phyloP scores from a whole-genome alignment of 2,329 filamentous ascomycete species.

The Penicillium sp. region DNA sequence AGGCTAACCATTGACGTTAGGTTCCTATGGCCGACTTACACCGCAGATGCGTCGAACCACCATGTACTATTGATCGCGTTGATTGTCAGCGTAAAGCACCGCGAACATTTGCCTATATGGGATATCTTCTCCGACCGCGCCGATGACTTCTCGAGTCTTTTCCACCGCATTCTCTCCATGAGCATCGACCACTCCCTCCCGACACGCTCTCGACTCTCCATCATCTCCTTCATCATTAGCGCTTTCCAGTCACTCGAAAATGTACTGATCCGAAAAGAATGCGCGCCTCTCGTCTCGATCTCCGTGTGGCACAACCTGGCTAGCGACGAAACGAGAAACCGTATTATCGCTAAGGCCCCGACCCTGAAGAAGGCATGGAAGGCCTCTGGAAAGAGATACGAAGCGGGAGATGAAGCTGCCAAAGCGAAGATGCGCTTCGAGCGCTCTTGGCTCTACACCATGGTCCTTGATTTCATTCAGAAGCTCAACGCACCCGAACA shows the following conservation, averaged over 20 bases:
- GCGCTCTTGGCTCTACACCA: constrained; percentile 86
- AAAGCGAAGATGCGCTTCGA: constrained; percentile 87
- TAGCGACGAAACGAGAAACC: constrained; percentile 72
- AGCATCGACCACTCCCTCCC: constrained; percentile 71
- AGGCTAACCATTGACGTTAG: constrained; percentile 46
- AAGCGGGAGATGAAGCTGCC: constrained; percentile 76
- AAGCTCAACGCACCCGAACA: constrained; percentile 62
- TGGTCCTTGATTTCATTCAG: constrained; percentile 79
- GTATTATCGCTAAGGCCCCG: constrained; percentile 69
- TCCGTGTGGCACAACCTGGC: constrained; percentile 94
- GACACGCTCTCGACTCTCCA: constrained; percentile 70
- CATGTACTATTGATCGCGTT: constrained; percentile 86
- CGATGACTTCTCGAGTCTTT: constrained; percentile 82
- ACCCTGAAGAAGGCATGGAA: constrained; percentile 88
- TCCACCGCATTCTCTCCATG: constrained; percentile 87
- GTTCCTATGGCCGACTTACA: constrained; percentile 94
- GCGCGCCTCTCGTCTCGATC: constrained; percentile 91
- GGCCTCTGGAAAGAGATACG: constrained; percentile 80
- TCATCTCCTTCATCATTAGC: constrained; percentile 86
- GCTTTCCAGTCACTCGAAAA: constrained; percentile 94
- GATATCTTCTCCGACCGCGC: constrained; percentile 74
- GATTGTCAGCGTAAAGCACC: constrained; percentile 83
- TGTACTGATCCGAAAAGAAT: constrained; percentile 88
- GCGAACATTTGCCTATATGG: constrained; percentile 88
- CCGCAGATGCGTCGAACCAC: constrained; percentile 84